Conservation (phyloP, 805 yeast genomes). For the Kazachstania africana region DNA sequence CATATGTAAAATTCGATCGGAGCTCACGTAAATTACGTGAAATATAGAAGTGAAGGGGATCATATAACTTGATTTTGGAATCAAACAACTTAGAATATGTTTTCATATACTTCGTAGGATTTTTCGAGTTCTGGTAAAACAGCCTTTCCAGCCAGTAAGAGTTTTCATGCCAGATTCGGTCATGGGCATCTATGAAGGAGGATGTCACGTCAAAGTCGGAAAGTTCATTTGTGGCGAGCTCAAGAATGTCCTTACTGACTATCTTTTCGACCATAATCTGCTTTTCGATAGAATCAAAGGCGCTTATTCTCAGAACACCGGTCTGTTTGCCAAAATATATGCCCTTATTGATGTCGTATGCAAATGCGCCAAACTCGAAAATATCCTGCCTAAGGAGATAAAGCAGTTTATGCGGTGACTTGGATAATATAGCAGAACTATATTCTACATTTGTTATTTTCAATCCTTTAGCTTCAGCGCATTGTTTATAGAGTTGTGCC, state of each 20-base stretch:
- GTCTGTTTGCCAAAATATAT: slow-evolving; percentile 69
- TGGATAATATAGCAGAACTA: slow-evolving; percentile 27
- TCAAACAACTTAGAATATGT: slow-evolving; percentile 19
- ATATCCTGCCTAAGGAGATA: slow-evolving; percentile 53
- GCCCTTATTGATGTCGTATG: slow-evolving; percentile 49
- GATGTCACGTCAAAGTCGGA: slow-evolving; percentile 28
- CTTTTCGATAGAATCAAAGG: slow-evolving; percentile 81
- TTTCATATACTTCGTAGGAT: slow-evolving; percentile 19
- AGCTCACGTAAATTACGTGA: slow-evolving; percentile 47
- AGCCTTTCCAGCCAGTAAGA: slow-evolving; percentile 76
- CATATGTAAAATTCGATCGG: slow-evolving; percentile 43
- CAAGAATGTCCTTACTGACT: slow-evolving; percentile 56
- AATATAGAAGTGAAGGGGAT: slow-evolving; percentile 80
- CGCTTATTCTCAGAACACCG: slow-evolving; percentile 83
- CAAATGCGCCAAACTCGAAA: slow-evolving; percentile 74
- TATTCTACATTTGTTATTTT: slow-evolving; percentile 29
- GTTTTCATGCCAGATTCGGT: slow-evolving; percentile 85
- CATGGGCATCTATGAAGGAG: slow-evolving; percentile 55
- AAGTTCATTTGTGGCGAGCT: slow-evolving; percentile 31
- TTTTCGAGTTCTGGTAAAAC: slow-evolving; percentile 37
- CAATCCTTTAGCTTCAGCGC: slow-evolving; percentile 29
- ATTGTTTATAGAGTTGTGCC: slow-evolving; percentile 46
- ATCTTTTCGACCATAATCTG: slow-evolving; percentile 67
- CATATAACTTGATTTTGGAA: slow-evolving; percentile 55
- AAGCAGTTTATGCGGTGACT: slow-evolving; percentile 30